These are phyloP conservation scores for Tephrocybe sp. DNA, from an alignment of 768 basidiomycete genomes.

Conservation along the genomic window DNA sequence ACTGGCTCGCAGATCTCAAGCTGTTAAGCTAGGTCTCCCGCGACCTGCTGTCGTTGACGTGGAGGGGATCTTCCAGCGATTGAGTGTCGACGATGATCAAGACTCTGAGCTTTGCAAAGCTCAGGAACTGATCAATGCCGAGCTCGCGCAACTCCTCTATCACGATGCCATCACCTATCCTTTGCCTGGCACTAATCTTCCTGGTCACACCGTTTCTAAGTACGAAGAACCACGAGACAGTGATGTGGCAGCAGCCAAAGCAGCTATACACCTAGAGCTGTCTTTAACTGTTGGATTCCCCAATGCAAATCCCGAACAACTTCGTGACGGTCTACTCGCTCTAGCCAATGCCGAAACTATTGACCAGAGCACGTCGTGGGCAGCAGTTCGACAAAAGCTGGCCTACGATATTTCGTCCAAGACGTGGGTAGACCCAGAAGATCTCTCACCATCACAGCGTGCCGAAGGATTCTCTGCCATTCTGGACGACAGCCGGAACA, in stretches of 20 bases:
- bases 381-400: constrained; percentile 58
- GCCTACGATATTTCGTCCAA: constrained; percentile 56
- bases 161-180: constrained; percentile 91
- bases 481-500: constrained; percentile 61
- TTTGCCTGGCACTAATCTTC: constrained; percentile 79
- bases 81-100: constrained; percentile 51
- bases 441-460: constrained; percentile 59
- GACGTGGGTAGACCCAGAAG: constrained; percentile 66
- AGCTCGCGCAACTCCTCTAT: constrained; percentile 75
- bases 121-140: constrained; percentile 67
- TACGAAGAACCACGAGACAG: constrained; percentile 82
- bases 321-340: constrained; percentile 73
- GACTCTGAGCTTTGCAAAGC: constrained; percentile 45
- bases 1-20: constrained; percentile 79
- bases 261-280: constrained; percentile 76
- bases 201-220: constrained; percentile 67
- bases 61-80: constrained; percentile 55
- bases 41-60: constrained; percentile 84
- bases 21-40: constrained; percentile 81
- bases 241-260: constrained; percentile 66
- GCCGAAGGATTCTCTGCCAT: constrained; percentile 62
- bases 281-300: constrained; percentile 83
- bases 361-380: constrained; percentile 72
- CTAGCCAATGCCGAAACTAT: constrained; percentile 61
- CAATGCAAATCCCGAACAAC: constrained; percentile 72